A percentile compares a stretch with the other conserved stretches of the same genome.
These are phyloP conservation scores for Saturnispora hagleri DNA, from an alignment of 805 yeast genomes.

Conservation along the genomic window DNA sequence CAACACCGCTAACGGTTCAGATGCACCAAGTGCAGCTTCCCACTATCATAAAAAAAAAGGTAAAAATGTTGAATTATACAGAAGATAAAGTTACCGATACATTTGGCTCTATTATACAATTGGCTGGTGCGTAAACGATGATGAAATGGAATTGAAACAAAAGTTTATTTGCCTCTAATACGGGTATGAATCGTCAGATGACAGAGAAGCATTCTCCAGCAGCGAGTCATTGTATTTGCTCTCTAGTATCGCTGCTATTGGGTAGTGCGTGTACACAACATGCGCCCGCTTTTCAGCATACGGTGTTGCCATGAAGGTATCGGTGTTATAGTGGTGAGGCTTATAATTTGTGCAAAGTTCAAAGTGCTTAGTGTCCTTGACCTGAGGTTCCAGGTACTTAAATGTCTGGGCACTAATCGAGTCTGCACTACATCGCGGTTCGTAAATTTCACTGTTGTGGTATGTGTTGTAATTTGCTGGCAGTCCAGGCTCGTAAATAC, in stretches of 20 bases:
- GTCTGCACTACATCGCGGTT: not conserved
- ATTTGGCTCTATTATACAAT: not conserved
- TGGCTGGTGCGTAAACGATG: not conserved
- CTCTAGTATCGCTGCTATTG: not conserved
- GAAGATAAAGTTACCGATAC: not conserved
- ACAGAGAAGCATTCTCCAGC: not conserved
- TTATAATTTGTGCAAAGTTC: not conserved
- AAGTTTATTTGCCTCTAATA: not conserved
- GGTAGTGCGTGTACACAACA: not conserved
- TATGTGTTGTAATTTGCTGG: not conserved
- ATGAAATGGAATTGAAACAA: not conserved
- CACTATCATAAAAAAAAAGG: not conserved
- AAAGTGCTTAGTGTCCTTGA: not conserved
- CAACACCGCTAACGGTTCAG: too few relatives aligned
- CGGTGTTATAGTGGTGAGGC: not conserved
- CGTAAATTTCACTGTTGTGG: not conserved
- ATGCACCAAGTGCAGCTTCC: too few relatives aligned
- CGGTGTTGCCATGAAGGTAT: not conserved
- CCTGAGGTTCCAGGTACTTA: not conserved
- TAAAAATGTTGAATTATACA: not conserved
- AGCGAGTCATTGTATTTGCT: not conserved
- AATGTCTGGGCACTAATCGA: not conserved
- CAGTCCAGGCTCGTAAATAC: not conserved
- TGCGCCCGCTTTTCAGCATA: not conserved
- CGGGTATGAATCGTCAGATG: not conserved